Percentiles rank a stretch among this genome's conserved stretches.
These are phyloP conservation scores for Pilatotrama ljubarskyi DNA, from an alignment of 768 basidiomycete genomes.

Conservation along the genomic window DNA sequence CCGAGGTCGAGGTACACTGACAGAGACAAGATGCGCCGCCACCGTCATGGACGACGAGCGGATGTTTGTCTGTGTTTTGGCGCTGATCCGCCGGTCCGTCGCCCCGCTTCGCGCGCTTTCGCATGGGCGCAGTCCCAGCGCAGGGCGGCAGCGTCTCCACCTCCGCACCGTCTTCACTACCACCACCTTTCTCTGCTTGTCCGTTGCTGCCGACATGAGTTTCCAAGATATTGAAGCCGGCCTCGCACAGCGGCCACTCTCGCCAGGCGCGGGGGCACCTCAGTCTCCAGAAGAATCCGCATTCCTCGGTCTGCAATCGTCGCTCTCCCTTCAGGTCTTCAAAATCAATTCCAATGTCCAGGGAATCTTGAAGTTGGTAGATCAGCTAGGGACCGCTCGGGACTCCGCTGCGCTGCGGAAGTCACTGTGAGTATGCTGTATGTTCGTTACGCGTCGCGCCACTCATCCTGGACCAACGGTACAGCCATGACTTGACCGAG, in stretches of 20 bases:
- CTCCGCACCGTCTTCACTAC: slow-evolving; percentile 7
- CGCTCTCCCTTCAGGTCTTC: slow-evolving; percentile 91
- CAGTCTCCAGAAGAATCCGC: slow-evolving; percentile 64
- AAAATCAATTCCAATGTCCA: slow-evolving; percentile 98
- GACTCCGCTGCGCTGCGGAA: slow-evolving; percentile 82
- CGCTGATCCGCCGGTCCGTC: not conserved
- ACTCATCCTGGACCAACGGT: not conserved
- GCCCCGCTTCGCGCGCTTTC: slow-evolving; percentile 6
- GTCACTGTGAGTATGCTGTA: slow-evolving; percentile 65
- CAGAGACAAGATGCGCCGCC: too few species aligned
- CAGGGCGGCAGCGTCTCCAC: slow-evolving; percentile 2
- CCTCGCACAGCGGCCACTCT: slow-evolving; percentile 32
- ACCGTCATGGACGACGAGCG: too few species aligned
- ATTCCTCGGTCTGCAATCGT: slow-evolving; percentile 75
- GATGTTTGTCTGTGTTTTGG: not conserved
- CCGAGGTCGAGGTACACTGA: too few species aligned
- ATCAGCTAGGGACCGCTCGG: slow-evolving; percentile 83
- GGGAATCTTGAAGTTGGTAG: slow-evolving; percentile 93
- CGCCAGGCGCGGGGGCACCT: slow-evolving; percentile 30
- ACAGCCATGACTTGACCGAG: slow-evolving; percentile 91
- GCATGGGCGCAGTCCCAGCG: not conserved
- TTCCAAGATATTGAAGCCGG: slow-evolving; percentile 54
- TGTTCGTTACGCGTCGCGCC: not conserved
- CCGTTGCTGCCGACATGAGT: slow-evolving; percentile 39
- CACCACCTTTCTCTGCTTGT: not conserved